Evolutionary conservation across 495 filamentous ascomycete genomes (phyloP).

Genomic region (Podospora conica): DNA sequence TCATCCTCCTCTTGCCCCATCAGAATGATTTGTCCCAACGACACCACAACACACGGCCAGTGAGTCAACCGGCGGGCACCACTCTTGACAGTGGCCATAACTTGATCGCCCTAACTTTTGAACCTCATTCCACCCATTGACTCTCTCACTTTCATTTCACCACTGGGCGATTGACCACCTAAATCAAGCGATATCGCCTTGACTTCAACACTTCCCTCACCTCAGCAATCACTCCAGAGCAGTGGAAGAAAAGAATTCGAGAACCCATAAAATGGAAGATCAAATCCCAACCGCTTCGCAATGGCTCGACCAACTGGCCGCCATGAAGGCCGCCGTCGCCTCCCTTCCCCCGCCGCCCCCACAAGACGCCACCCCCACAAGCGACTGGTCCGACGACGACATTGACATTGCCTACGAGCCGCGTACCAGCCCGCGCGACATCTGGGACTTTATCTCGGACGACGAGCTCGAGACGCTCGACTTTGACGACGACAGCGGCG

Average conservation of each 20-base stretch:
- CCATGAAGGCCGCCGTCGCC: constrained; percentile 44
- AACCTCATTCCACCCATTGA: neutral
- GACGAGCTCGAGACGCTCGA: constrained; percentile 52
- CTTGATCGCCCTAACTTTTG: neutral
- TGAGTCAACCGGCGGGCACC: constrained; percentile 2
- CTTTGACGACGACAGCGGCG: constrained; percentile 36
- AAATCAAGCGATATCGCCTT: neutral
- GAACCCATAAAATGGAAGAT: neutral
- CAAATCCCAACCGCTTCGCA: constrained; percentile 12
- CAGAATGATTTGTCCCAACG: neutral
- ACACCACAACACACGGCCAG: neutral
- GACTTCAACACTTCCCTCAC: neutral
- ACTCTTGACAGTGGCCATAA: neutral
- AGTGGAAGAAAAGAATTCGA: neutral
- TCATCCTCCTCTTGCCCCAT: neutral
- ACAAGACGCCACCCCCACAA: constrained; percentile 13
- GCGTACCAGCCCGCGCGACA: constrained; percentile 62
- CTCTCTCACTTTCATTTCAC: neutral
- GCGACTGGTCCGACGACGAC: constrained; percentile 38
- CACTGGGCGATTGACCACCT: neutral
- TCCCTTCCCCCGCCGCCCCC: constrained; percentile 21
- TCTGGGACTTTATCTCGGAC: constrained; percentile 85
- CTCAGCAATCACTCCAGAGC: neutral
- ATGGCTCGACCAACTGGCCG: constrained; percentile 42
- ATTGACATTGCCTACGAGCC: constrained; percentile 57